Conservation (phyloP, 495 filamentous ascomycete genomes). For the Thermochaetoides thermophila region DNA sequence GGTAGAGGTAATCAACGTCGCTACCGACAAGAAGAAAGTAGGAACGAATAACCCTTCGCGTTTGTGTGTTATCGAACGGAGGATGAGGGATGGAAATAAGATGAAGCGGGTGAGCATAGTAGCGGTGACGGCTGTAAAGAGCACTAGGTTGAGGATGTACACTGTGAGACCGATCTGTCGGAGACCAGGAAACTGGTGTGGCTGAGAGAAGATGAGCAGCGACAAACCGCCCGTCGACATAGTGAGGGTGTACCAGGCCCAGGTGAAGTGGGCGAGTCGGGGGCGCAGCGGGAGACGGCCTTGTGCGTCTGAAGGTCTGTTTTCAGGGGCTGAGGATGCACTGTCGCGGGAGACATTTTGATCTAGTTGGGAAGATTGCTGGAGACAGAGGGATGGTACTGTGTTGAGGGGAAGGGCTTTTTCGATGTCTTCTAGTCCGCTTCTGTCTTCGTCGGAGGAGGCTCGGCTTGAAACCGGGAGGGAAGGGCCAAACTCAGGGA, state of each 20-base stretch:
- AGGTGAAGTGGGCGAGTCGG: constrained; percentile 53
- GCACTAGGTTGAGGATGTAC: constrained; percentile 47
- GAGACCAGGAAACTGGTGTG: constrained; percentile 43
- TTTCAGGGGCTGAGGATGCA: not conserved
- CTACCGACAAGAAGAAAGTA: constrained; percentile 50
- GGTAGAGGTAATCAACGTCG: constrained; percentile 46
- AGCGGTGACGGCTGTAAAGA: constrained; percentile 40
- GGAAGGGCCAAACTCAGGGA: too few species aligned
- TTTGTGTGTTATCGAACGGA: constrained; percentile 41
- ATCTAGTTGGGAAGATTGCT: too few species aligned
- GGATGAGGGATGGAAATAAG: constrained; percentile 34
- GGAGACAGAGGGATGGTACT: constrained; percentile 2
- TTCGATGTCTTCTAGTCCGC: constrained; percentile 5
- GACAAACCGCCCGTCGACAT: constrained; percentile 58
- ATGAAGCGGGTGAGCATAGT: constrained; percentile 43
- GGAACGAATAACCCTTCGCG: constrained; percentile 55
- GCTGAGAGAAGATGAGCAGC: constrained; percentile 42
- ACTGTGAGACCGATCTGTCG: constrained; percentile 43
- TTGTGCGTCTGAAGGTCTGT: not conserved
- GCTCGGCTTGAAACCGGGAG: constrained; percentile 2
- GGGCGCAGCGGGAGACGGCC: constrained; percentile 9
- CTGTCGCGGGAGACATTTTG: too few species aligned
- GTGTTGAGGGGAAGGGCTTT: constrained; percentile 5
- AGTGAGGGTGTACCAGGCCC: constrained; percentile 56
- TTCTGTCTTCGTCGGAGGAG: constrained; percentile 1